phyloP scores from a whole-genome alignment of 1,284 basidiomycete species.

The Irpex sp. region DNA sequence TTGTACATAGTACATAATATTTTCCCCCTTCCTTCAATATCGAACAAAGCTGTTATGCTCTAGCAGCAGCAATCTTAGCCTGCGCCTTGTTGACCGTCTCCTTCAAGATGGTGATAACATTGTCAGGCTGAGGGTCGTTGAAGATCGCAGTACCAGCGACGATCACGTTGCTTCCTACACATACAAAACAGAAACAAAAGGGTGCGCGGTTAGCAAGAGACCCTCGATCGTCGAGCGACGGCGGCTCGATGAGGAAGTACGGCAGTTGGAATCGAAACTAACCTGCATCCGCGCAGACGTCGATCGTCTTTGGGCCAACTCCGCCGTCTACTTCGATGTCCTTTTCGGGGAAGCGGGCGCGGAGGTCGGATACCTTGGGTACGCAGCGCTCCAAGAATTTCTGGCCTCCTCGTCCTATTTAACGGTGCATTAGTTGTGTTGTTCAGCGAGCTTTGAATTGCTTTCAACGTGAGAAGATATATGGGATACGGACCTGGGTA shows the following conservation, averaged over 20 bases:
- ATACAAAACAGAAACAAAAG: neutral
- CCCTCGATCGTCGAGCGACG: no score
- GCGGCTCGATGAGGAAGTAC: neutral
- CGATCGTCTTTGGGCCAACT: constrained; percentile 89
- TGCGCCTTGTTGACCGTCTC: constrained; percentile 69
- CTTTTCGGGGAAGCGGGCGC: constrained; percentile 85
- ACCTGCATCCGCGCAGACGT: constrained; percentile 89
- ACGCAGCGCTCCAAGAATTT: constrained; percentile 95
- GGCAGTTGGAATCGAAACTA: constrained; percentile 22
- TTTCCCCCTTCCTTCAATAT: no score
- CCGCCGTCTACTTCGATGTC: constrained; percentile 98
- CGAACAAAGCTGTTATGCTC: neutral
- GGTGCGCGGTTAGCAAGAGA: neutral
- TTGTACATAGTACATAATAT: no score
- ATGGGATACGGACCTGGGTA: constrained; percentile 62
- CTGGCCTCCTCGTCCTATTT: constrained; percentile 85
- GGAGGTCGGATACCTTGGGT: constrained; percentile 89
- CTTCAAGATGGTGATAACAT: constrained; percentile 76
- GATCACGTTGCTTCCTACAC: constrained; percentile 90
- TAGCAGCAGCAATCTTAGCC: constrained; percentile 35
- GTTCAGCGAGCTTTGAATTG: no score
- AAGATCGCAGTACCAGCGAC: constrained; percentile 98
- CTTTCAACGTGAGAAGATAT: neutral
- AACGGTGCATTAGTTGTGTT: neutral
- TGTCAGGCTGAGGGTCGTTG: constrained; percentile 72